Evolutionary conservation across 176 grass and related monocot genomes (phyloP).

Genomic region (Avena insularis): DNA sequence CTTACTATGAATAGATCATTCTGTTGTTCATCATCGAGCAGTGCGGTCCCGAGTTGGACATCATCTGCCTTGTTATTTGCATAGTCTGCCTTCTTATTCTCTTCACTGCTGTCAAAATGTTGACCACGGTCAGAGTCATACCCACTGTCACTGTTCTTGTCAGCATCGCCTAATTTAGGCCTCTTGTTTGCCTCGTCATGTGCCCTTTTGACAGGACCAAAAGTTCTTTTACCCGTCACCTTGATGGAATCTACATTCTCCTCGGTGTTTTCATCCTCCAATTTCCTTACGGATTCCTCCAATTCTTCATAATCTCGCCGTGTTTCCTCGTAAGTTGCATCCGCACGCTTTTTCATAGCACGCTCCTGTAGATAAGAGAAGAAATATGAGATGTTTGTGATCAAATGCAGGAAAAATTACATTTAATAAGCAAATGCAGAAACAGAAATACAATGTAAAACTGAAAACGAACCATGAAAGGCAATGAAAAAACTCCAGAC

Average conservation of each 20-base stretch:
- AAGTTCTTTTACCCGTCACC: constrained; percentile 72
- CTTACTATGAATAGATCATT: constrained; percentile 67
- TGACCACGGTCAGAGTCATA: constrained; percentile 54
- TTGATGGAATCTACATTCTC: constrained; percentile 57
- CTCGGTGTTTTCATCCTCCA: constrained; percentile 63
- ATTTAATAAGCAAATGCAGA: constrained; percentile 30
- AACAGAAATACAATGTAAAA: constrained; percentile 3
- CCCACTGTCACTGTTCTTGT: constrained; percentile 66
- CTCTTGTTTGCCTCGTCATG: constrained; percentile 55
- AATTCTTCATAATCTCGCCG: constrained; percentile 75
- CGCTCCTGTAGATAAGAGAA: constrained; percentile 63
- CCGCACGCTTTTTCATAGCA: constrained; percentile 79
- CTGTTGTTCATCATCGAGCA: constrained; percentile 63
- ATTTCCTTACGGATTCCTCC: constrained; percentile 75
- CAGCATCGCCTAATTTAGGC: constrained; percentile 49
- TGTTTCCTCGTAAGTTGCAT: constrained; percentile 78
- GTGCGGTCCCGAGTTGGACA: constrained; percentile 55
- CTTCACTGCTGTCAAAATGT: constrained; percentile 46
- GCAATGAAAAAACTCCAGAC: constrained; percentile 80
- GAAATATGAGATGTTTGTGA: background rate
- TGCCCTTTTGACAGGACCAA: constrained; percentile 66
- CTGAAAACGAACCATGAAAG: constrained; percentile 82
- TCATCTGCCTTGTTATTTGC: constrained; percentile 53
- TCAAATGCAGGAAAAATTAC: constrained; percentile 3
- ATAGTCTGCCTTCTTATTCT: constrained; percentile 51